These are phyloP conservation scores for Erythrophleum fordii DNA, from an alignment of 306 rosid species.

Conservation along the genomic window DNA sequence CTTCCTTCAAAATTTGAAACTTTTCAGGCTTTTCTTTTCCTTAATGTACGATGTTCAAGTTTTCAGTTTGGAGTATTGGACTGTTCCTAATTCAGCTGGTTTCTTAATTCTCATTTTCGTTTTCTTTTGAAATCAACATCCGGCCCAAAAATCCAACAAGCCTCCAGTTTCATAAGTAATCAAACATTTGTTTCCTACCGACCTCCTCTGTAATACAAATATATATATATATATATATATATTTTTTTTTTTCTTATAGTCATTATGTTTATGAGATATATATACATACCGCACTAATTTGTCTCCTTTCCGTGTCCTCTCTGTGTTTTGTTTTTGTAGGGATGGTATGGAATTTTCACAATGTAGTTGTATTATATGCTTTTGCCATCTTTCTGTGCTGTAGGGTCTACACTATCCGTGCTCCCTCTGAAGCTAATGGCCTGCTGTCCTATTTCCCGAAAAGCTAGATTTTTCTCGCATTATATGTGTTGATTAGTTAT, in stretches of 20 bases:
- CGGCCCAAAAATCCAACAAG: constrained; percentile 43
- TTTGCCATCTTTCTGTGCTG: constrained; percentile 39
- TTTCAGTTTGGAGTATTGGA: constrained; percentile 69
- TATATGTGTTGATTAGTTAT: too few species aligned
- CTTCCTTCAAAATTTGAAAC: constrained; percentile 48
- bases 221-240: too few species aligned
- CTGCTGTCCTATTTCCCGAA: constrained; percentile 47
- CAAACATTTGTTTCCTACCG: constrained; percentile 45
- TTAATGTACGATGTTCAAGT: constrained; percentile 58
- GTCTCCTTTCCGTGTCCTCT: too few species aligned
- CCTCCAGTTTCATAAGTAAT: constrained; percentile 39
- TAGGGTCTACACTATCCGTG: constrained; percentile 77
- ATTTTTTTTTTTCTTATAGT: too few species aligned
- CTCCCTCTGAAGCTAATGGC: constrained; percentile 60
- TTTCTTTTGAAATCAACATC: neutral
- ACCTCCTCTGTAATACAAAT: constrained; percentile 39
- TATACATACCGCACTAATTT: constrained; percentile 38
- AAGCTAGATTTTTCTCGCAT: neutral
- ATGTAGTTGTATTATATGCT: constrained; percentile 31
- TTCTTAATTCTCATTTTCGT: neutral
- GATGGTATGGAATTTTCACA: constrained; percentile 50
- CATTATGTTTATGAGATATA: constrained; percentile 2
- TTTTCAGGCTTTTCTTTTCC: constrained; percentile 60
- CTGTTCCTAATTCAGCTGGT: constrained; percentile 24
- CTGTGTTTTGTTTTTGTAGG: constrained; percentile 42